Evolutionary conservation across 2,329 filamentous ascomycete genomes (phyloP).

Genomic region (Fonsecaea pedrosoi): DNA sequence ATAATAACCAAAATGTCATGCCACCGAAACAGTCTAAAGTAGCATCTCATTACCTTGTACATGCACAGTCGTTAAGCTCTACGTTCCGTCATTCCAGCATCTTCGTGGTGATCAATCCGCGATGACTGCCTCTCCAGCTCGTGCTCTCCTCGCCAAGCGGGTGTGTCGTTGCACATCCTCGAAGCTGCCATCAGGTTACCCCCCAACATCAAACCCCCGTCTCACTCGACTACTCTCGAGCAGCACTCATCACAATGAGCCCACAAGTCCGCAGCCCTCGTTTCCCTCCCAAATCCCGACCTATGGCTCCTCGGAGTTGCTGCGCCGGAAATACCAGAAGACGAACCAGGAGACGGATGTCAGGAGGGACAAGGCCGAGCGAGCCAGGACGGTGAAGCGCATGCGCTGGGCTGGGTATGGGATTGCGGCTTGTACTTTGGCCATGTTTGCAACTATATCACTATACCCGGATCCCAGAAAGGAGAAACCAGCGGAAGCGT

Average conservation of each 20-base stretch:
- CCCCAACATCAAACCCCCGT: not conserved
- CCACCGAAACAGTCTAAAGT: not conserved
- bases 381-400: slow-evolving; percentile 31
- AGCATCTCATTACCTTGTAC: not conserved
- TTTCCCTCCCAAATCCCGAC: slow-evolving; percentile 22
- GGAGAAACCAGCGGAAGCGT: slow-evolving; percentile 24
- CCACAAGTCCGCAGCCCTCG: slow-evolving; percentile 9
- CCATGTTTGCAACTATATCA: slow-evolving; percentile 50
- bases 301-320: slow-evolving; percentile 35
- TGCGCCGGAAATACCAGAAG: slow-evolving; percentile 35
- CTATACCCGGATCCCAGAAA: slow-evolving; percentile 32
- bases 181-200: slow-evolving; percentile 2
- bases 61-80: not conserved
- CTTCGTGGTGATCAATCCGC: not conserved
- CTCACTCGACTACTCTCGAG: slow-evolving; percentile 24
- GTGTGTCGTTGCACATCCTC: slow-evolving; percentile 29
- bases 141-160: slow-evolving; percentile 29
- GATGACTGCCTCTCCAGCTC: slow-evolving; percentile 33
- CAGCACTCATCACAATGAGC: slow-evolving; percentile 25
- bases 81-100: not conserved
- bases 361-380: slow-evolving; percentile 29
- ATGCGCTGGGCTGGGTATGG: slow-evolving; percentile 41
- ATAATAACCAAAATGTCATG: too few relatives aligned
- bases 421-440: slow-evolving; percentile 48
- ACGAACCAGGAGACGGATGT: slow-evolving; percentile 6